Evolutionary conservation across 176 grass and related monocot species (phyloP), one percentile per base, ranked within the genome.

Genomic region (Lolium perenne): DNA sequence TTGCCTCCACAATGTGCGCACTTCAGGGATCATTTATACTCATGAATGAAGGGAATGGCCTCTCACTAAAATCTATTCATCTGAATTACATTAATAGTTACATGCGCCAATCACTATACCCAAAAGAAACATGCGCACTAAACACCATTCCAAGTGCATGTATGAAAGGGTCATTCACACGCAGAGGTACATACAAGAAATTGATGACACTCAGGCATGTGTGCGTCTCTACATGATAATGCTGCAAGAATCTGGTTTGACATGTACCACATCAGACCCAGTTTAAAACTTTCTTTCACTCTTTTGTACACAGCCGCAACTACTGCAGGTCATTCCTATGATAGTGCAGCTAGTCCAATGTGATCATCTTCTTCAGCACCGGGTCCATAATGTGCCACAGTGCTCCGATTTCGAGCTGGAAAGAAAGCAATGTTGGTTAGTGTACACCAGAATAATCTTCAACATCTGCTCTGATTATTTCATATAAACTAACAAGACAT

Each of bases 281-380:
- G 53, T 21, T 69, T 77, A 80, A 46, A 74, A 57, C 12, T 8
- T 51, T 51, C 10, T 17, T 40, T 49, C 78, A 43, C 61, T 66
- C 58, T 53, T 91, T 79, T 87, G 70, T 84, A 91, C 74, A 87
- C 0, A 48, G n/a, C 38, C 49, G 20, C 26, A 79, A 66, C 51
- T 43, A 76, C 67, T 9, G 70, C 40, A 32, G 50, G 50, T 84
- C 75, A 84, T 82, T 61, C 81, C 64, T 83, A 94, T 76, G 89
- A 94, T 69, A 95, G 74, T 68, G 93, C 82, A 57, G 93, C 96
- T 51, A 98, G 84, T 85, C 96, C 93, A 86, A 98, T 94, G 73
- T 67, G 77, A 8, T 82, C 86, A 26, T 92, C 96, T 68, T 98
- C 91, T 67, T 95, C 96, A 32, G 86, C 86, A 71, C 40, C 91